Evolutionary conservation across 1,284 basidiomycete species (phyloP).

Genomic region (Apiotrichum veenhuisii): DNA sequence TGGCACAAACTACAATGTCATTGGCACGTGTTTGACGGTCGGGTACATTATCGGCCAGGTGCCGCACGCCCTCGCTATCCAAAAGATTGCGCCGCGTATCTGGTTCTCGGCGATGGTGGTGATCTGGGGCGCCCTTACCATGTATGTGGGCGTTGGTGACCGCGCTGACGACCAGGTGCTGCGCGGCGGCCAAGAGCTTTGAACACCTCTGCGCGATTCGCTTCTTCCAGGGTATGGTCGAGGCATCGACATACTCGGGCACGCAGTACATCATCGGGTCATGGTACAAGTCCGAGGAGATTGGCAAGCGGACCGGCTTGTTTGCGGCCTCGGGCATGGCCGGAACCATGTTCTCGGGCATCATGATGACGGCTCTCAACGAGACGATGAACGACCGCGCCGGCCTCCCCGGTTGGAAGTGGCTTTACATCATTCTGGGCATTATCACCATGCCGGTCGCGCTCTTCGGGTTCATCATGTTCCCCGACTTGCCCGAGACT

Average conservation of each 20-base stretch:
- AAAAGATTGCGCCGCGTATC: slow-evolving; percentile 2
- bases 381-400: slow-evolving; percentile 24
- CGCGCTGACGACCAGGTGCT: no score
- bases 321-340: slow-evolving; percentile 14
- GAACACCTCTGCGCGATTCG: slow-evolving; percentile 64
- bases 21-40: slow-evolving; percentile 2
- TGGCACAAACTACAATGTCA: slow-evolving; percentile 3
- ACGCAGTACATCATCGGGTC: slow-evolving; percentile 63
- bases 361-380: slow-evolving; percentile 20
- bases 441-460: slow-evolving; percentile 17
- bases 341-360: slow-evolving; percentile 14
- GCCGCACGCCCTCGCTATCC: slow-evolving; percentile 4
- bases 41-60: slow-evolving; percentile 7
- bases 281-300: slow-evolving; percentile 13
- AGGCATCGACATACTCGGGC: slow-evolving; percentile 69
- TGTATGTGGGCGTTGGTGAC: no score
- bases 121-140: slow-evolving; percentile 15
- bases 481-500: slow-evolving; percentile 13
- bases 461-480: slow-evolving; percentile 13
- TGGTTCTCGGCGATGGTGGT: slow-evolving; percentile 6
- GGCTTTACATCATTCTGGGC: slow-evolving; percentile 16
- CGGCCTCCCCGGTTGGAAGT: slow-evolving; percentile 31
- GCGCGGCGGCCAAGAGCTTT: slow-evolving; percentile 20
- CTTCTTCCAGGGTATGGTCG: slow-evolving; percentile 68
- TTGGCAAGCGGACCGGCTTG: slow-evolving; percentile 13